Evolutionary conservation across 495 filamentous ascomycete genomes (phyloP).

Genomic region (Hypoxylon trugodes): DNA sequence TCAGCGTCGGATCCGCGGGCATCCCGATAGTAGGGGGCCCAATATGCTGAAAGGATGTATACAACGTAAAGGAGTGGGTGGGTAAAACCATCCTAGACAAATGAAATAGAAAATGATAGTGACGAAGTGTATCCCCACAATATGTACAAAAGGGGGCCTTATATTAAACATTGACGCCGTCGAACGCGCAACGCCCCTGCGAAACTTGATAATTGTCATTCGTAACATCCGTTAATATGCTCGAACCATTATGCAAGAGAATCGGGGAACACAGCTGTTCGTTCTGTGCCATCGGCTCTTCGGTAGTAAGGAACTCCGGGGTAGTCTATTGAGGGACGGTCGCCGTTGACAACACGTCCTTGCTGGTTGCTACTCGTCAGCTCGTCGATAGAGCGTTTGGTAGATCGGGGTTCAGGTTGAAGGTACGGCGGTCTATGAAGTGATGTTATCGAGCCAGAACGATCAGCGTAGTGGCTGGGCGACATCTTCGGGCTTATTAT

Average conservation of each 20-base stretch:
- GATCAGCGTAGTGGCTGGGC: slow-evolving; percentile 23
- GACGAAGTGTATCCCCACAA: not conserved
- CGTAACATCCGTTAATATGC: slow-evolving; percentile 33
- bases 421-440: slow-evolving; percentile 33
- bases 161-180: slow-evolving; percentile 19
- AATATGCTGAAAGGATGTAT: slow-evolving; percentile 23
- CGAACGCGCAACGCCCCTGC: slow-evolving; percentile 27
- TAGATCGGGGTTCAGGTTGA: slow-evolving; percentile 33
- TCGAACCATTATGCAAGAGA: slow-evolving; percentile 26
- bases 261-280: slow-evolving; percentile 25
- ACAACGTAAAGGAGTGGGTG: slow-evolving; percentile 24
- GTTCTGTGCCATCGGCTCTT: slow-evolving; percentile 39
- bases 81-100: not conserved
- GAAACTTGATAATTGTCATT: slow-evolving; percentile 20
- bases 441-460: slow-evolving; percentile 35
- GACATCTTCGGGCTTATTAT: slow-evolving; percentile 39
- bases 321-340: slow-evolving; percentile 37
- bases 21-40: not conserved
- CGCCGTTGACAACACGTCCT: slow-evolving; percentile 40
- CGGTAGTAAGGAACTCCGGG: slow-evolving; percentile 33
- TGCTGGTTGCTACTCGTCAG: slow-evolving; percentile 37
- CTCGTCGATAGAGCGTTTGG: slow-evolving; percentile 44
- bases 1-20: slow-evolving; percentile 5
- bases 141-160: slow-evolving; percentile 32
- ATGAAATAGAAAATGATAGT: slow-evolving; percentile 1